Evolutionary conservation across 306 rosid species (phyloP), one percentile per base, ranked within the genome.

Genomic region (Abrus pulchellus): DNA sequence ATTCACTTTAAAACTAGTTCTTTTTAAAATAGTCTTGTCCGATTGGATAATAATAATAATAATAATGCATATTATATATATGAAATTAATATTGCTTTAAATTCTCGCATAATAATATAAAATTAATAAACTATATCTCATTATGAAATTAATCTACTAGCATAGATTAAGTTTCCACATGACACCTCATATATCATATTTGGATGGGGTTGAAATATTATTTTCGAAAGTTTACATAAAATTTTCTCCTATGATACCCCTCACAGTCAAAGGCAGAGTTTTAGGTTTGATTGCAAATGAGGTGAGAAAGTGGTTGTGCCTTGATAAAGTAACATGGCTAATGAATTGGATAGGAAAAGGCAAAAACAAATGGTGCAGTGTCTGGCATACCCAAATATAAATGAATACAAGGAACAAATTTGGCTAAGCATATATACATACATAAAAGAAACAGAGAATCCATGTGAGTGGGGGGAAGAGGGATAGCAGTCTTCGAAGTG

Each of bases 401-500:
- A 67, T 52, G 44, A 82, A 68, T 47, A 68, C 14, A 81, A 82
- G 65, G 78, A 61, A 62, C 66, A 85, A 77, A 60, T 43, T 70
- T 61, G 56, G 68, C 20, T 28, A 63, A 74, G 54, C 71, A 68
- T 27, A 34, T 3, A 32, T 57, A 49, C 12, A 61, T 9, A 65
- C 1, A 82, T 59, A 82, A 68, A 79, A 62, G 33, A 68, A 67
- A 73, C 49, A 86, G 75, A 84, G 57, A 60, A 73, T 85, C 75
- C 90, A 86, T 84, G 90, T 89, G 90, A 87, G 77, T 54, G 74
- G 80, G 87, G 82, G 9, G 64, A 55, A 71, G 20, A 44, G 82
- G 83, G 85, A 72, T 85, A 72, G 74, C 88, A 82, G 80, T 84
- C 82, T 74, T 80, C 83, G 13, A 87, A 82, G 83, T 82, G 90